These are phyloP conservation scores for Trichophyton simii DNA, from an alignment of 2,329 filamentous ascomycete genomes.

Conservation along the genomic window DNA sequence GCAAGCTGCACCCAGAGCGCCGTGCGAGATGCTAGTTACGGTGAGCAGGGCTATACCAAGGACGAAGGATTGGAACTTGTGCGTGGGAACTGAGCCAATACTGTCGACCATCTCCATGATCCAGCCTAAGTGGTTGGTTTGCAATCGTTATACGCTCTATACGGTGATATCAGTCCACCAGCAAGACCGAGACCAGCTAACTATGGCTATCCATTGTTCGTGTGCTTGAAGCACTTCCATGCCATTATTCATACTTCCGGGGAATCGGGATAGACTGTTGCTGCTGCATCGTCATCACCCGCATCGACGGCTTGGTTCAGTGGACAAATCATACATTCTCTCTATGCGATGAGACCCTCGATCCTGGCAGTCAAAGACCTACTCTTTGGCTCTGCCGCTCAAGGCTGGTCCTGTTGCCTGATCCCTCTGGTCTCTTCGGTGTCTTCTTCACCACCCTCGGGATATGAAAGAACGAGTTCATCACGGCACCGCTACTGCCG, in stretches of 20 bases:
- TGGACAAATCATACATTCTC: constrained; percentile 1
- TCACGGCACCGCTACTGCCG: background rate
- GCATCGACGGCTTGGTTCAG: background rate
- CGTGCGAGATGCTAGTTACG: background rate
- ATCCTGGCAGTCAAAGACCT: background rate
- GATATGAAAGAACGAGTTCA: background rate
- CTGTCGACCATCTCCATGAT: too few relatives aligned
- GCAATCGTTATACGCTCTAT: background rate
- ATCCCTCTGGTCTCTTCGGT: background rate
- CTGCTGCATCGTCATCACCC: background rate
- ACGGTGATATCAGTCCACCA: background rate
- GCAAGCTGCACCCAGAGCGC: background rate
- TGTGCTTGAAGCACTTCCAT: background rate
- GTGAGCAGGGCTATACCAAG: too few relatives aligned
- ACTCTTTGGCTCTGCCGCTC: background rate
- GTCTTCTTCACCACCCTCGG: background rate
- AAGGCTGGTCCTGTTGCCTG: background rate
- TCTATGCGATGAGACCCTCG: background rate
- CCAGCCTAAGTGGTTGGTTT: background rate
- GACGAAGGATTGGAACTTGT: too few relatives aligned
- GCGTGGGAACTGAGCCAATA: too few relatives aligned
- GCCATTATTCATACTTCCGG: background rate
- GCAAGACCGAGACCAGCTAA: background rate
- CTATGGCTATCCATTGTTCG: background rate
- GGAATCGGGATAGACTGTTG: background rate